Conservation (phyloP, 345 rosid genomes). For the Eucalyptus sp. region DNA sequence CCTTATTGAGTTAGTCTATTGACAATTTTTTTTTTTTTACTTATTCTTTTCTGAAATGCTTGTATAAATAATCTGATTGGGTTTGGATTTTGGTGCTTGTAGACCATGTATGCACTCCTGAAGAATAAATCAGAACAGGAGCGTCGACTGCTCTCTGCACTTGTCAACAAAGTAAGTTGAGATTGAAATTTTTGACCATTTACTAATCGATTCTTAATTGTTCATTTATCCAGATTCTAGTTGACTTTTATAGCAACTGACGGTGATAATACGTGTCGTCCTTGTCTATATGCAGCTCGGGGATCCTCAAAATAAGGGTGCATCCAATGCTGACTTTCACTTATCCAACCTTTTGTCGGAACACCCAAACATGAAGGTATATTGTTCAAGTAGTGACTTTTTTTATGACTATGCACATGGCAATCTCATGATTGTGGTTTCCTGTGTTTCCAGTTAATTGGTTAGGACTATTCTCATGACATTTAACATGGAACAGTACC, state of each 20-base stretch:
- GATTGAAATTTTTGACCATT: not conserved
- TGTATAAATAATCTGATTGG: not conserved
- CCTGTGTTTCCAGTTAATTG: not conserved
- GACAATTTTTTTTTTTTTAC: not conserved
- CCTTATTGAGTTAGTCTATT: not conserved
- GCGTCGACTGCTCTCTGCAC: constrained; percentile 66
- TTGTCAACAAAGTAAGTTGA: constrained; percentile 77
- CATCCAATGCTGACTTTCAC: constrained; percentile 93
- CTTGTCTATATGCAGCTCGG: constrained; percentile 49
- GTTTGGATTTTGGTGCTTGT: constrained; percentile 3
- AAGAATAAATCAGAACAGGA: constrained; percentile 94
- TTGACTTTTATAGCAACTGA: not conserved
- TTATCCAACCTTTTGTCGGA: constrained; percentile 81
- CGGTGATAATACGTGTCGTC: not conserved
- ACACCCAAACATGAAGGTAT: constrained; percentile 98
- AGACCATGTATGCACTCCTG: constrained; percentile 68
- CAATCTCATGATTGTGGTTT: not conserved
- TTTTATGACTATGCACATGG: not conserved
- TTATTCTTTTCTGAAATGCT: not conserved
- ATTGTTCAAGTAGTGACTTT: not conserved
- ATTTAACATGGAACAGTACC: not conserved
- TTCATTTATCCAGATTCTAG: not conserved
- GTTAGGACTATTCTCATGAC: not conserved
- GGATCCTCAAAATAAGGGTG: constrained; percentile 94
- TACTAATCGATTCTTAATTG: not conserved